phyloP scores from a whole-genome alignment of 129 eudicot species.

The Flaveria trinervia region DNA sequence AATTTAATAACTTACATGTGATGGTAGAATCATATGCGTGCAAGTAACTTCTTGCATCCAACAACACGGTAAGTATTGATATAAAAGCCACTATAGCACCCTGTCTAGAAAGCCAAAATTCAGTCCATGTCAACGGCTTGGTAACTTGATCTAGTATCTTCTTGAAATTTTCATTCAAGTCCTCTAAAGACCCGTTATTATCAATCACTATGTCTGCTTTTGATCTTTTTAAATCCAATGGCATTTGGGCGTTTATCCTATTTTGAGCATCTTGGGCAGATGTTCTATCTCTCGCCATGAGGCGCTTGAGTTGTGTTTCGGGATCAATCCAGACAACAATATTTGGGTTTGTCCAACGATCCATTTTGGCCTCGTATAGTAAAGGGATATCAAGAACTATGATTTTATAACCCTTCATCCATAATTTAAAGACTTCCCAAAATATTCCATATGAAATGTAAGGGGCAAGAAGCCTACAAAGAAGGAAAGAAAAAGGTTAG shows the following conservation, averaged over 20 bases:
- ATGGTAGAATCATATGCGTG: slow-evolving; percentile 23
- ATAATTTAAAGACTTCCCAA: slow-evolving; percentile 73
- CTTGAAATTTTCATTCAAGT: slow-evolving; percentile 57
- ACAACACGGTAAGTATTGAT: slow-evolving; percentile 52
- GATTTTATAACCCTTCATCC: slow-evolving; percentile 74
- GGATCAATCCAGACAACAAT: slow-evolving; percentile 93
- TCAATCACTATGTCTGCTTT: slow-evolving; percentile 83
- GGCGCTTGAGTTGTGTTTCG: slow-evolving; percentile 76
- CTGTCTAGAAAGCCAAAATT: slow-evolving; percentile 80
- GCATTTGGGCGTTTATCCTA: slow-evolving; percentile 88
- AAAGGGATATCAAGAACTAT: slow-evolving; percentile 85
- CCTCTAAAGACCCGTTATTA: slow-evolving; percentile 73
- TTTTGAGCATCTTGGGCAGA: slow-evolving; percentile 76
- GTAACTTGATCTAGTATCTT: slow-evolving; percentile 59
- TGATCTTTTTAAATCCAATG: slow-evolving; percentile 67
- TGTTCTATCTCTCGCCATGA: slow-evolving; percentile 71
- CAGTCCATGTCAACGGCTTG: slow-evolving; percentile 89
- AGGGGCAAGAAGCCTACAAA: slow-evolving; percentile 86
- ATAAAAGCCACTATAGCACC: slow-evolving; percentile 63
- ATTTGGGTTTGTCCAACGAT: slow-evolving; percentile 81
- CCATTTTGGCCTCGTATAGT: slow-evolving; percentile 82
- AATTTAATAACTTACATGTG: slow-evolving; percentile 3
- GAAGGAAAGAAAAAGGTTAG: background rate
- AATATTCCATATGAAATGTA: slow-evolving; percentile 76
- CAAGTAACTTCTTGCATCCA: slow-evolving; percentile 50